Evolutionary conservation across 2,329 filamentous ascomycete species (phyloP), one percentile per base, ranked within the genome.

Genomic region (Tolypocladium ovalisporum): DNA sequence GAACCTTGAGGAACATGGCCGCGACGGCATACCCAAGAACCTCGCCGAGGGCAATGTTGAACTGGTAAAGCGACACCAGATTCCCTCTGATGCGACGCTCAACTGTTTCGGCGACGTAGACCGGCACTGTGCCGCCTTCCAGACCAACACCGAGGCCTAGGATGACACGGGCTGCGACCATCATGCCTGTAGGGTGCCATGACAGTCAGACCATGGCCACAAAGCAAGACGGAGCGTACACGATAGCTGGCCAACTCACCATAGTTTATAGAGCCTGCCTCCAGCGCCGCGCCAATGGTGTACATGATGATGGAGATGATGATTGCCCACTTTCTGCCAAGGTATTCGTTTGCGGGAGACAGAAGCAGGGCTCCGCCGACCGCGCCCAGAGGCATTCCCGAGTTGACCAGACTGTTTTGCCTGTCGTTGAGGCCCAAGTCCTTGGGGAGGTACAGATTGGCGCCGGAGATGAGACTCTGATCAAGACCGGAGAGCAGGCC

Each of bases 1-100:
- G 71, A 2, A 90, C 84, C n/a, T 75, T 79, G 60, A 89, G 75
- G 70, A 90, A 90, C 57, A 89, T 88, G 52, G 87, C 87, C 0
- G 84, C 86, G 1, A 89, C 80, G 6, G 84, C 86, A 59, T 89
- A 89, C 2, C 87, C 87, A 1, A 90, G 74, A 2, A 90, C 86
- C 63, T 89, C 87, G 34, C 87, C 87, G 0, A 90, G 76, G 0
- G 87, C 87, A 64, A 90, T 90, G 71, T 87, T 89, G 71, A 89
- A 82, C 66, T 90, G 87, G 68, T 89, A 90, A 0, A 89, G 74
- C 0, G 85, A 88, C 1, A 90, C 87, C 54, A 90, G 71, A 68
- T 89, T 89, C 62, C 87, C 87, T 64, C 87, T 82, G 29, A 88
- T 77, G 58, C 76, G 79, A 36, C 82, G 77, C 63, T 87, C 84